Evolutionary conservation across 2,329 filamentous ascomycete species (phyloP), one percentile per base, ranked within the genome.

Genomic region (Penicillium sp.): DNA sequence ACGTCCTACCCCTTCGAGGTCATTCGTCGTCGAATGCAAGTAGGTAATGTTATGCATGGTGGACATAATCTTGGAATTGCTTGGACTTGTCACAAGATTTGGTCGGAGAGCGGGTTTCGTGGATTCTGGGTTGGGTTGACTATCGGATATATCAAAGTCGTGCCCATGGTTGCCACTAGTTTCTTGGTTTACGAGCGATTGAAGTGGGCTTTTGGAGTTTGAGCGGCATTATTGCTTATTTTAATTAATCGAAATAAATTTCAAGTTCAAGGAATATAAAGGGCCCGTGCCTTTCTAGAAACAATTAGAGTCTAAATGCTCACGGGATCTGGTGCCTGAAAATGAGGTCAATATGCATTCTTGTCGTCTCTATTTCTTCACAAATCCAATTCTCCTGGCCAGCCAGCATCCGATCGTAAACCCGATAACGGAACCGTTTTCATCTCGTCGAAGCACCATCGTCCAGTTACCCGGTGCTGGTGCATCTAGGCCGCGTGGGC

Each of bases 401-500:
- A 76, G 48, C 73, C 73, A 76, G 50, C 73, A 76, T 9, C 74
- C 73, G 42, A 76, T 64, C 0, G 57, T 72, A 9, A 67, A 59
- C 1, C 62, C 62, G 5, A 42, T 44, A 0, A 73, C 57, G 3
- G 33, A 47, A 14, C 65, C 61, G 5, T 54, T 43, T 5, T 60
- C 60, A 46, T 62, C 54, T 10, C 67, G 62, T 22, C 55, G 56
- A 27, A 76, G 70, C 3, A 70, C 65, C 1, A 76, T 53, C 0
- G 75, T 77, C 75, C 75, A 77, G 45, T 76, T 68, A 4, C 74
- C 74, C 1, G 74, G 74, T 0, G 74, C 67, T 4, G 69, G 67
- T 1, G 72, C 68, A 57, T 78, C 75, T 50, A 77, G 55, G 10
- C 70, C 71, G 41, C 75, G 61, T 4, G 71, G 71, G 51, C 70